Conservation (phyloP, 164 flowering plant species). For the Paratinospora sagittata region DNA sequence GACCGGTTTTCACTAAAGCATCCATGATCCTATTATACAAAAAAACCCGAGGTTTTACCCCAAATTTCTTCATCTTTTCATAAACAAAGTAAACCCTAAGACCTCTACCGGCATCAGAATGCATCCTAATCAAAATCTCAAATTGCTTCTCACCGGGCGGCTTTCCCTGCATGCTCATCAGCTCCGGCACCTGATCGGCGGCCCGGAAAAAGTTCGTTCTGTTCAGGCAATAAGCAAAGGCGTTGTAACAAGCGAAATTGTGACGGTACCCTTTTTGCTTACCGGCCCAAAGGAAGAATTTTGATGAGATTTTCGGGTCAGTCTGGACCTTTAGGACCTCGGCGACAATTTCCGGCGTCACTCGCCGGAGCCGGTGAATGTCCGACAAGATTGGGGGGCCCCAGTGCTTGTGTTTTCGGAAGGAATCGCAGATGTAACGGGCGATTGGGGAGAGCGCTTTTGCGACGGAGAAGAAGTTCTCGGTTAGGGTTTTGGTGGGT, state of each 20-base stretch:
- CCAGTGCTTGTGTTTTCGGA: constrained; percentile 66
- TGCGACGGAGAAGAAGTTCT: constrained; percentile 39
- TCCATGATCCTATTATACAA: constrained; percentile 83
- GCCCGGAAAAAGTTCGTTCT: constrained; percentile 54
- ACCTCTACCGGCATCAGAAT: constrained; percentile 71
- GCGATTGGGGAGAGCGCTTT: constrained; percentile 78
- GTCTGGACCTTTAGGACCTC: constrained; percentile 70
- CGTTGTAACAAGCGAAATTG: constrained; percentile 70
- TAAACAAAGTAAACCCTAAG: constrained; percentile 73
- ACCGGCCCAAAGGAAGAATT: constrained; percentile 93
- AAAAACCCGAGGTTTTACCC: constrained; percentile 64
- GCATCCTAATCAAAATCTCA: constrained; percentile 89
- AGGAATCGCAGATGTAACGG: constrained; percentile 75
- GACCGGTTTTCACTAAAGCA: constrained; percentile 58
- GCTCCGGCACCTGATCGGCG: constrained; percentile 87
- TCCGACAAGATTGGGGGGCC: constrained; percentile 51
- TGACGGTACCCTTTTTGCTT: constrained; percentile 90
- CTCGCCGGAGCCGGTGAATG: constrained; percentile 73
- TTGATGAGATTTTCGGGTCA: constrained; percentile 54
- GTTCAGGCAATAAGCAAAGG: constrained; percentile 80
- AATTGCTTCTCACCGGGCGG: constrained; percentile 85
- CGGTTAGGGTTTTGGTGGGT: constrained; percentile 31
- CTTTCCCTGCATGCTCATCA: constrained; percentile 85
- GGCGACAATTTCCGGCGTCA: constrained; percentile 68
- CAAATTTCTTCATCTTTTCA: constrained; percentile 85